Percentiles rank a stretch among this genome's conserved stretches.
Evolutionary conservation across 2,329 filamentous ascomycete genomes (phyloP).

Genomic region (Aspergillus phoenicis): DNA sequence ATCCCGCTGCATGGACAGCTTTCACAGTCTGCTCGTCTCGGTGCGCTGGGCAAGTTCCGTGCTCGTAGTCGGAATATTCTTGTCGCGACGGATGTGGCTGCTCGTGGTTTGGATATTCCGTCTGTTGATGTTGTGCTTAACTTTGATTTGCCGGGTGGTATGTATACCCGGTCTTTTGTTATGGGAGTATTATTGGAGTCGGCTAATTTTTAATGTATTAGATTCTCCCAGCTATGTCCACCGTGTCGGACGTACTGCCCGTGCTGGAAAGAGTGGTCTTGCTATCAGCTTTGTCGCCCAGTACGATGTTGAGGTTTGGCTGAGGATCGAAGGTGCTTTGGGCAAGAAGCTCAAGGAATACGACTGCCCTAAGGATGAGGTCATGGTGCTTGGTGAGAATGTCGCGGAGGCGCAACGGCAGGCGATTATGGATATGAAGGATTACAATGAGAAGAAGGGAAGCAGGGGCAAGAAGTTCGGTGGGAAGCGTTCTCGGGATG

Average conservation of each 20-base stretch:
- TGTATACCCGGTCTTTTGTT: not conserved
- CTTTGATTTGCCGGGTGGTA: slow-evolving; percentile 79
- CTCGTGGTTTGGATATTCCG: slow-evolving; percentile 88
- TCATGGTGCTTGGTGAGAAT: slow-evolving; percentile 75
- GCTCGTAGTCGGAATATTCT: slow-evolving; percentile 79
- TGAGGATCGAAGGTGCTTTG: slow-evolving; percentile 79
- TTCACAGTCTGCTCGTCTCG: slow-evolving; percentile 81
- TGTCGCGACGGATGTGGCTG: slow-evolving; percentile 88
- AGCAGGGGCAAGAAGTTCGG: slow-evolving; percentile 53
- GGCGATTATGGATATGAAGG: slow-evolving; percentile 80
- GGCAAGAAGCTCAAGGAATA: slow-evolving; percentile 75
- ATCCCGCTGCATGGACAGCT: slow-evolving; percentile 93
- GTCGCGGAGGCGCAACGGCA: slow-evolving; percentile 83
- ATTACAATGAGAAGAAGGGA: slow-evolving; percentile 68
- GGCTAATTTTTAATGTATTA: not conserved
- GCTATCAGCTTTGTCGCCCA: slow-evolving; percentile 83
- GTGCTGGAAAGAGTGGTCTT: slow-evolving; percentile 81
- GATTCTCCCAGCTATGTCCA: slow-evolving; percentile 82
- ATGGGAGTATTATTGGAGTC: not conserved
- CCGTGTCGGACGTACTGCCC: slow-evolving; percentile 82
- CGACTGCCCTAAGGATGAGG: slow-evolving; percentile 74
- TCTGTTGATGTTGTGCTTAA: slow-evolving; percentile 88
- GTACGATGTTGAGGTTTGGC: slow-evolving; percentile 80
- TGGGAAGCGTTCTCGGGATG: slow-evolving; percentile 59
- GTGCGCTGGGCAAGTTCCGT: slow-evolving; percentile 88